A percentile compares a stretch with the other conserved stretches of the same genome.
Conservation (phyloP, 2,329 filamentous ascomycete species). For the Paraphoma chrysanthemicola region DNA sequence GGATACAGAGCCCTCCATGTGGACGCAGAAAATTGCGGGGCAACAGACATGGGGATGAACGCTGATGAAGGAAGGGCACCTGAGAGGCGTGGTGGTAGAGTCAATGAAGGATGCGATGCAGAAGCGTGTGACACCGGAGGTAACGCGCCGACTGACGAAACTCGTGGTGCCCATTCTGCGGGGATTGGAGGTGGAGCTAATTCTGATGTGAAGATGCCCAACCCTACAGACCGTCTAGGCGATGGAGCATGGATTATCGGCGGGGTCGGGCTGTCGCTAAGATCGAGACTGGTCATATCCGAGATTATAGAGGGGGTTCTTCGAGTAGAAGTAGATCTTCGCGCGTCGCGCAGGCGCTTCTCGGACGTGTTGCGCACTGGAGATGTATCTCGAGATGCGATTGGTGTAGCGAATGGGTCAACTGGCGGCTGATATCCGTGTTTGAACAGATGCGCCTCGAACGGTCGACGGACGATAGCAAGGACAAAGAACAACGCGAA, state of each 20-base stretch:
- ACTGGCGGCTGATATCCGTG: constrained; percentile 24
- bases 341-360: constrained; percentile 13
- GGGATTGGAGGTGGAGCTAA: constrained; percentile 38
- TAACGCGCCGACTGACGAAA: constrained; percentile 18
- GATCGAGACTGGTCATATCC: constrained; percentile 35
- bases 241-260: constrained; percentile 28
- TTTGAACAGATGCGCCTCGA: constrained; percentile 45
- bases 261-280: constrained; percentile 22
- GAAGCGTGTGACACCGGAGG: constrained; percentile 23
- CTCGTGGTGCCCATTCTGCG: constrained; percentile 23
- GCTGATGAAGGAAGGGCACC: constrained; percentile 19
- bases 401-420: constrained; percentile 17
- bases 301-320: constrained; percentile 29
- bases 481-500: constrained; percentile 43
- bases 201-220: constrained; percentile 39
- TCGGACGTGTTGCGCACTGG: constrained; percentile 22
- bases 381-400: constrained; percentile 24
- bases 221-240: constrained; percentile 21
- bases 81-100: constrained; percentile 27
- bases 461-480: constrained; percentile 41
- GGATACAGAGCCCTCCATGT: constrained; percentile 44
- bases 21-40: constrained; percentile 39
- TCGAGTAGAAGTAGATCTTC: constrained; percentile 22
- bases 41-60: constrained; percentile 32
- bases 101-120: constrained; percentile 13